A percentile compares a stretch with the other conserved stretches of the same genome.
Evolutionary conservation across 176 grass and related monocot species (phyloP).

Genomic region (Alloteropsis semialata): DNA sequence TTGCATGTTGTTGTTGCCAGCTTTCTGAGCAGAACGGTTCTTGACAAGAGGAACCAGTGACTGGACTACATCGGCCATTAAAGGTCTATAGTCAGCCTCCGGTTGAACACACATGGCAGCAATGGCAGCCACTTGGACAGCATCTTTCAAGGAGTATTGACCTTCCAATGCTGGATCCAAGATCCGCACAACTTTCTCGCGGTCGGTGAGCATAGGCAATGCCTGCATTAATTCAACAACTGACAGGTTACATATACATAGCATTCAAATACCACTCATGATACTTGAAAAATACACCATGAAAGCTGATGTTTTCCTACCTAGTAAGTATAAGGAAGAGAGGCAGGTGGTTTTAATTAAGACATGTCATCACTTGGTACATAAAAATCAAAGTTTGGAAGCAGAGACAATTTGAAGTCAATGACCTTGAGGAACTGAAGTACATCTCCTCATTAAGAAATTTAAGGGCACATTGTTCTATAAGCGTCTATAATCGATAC

Average conservation of each 20-base stretch:
- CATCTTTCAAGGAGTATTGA: slow-evolving; percentile 98
- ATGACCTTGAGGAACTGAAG: background rate
- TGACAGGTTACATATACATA: slow-evolving; percentile 20
- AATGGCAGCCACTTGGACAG: slow-evolving; percentile 95
- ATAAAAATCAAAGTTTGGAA: slow-evolving; percentile 10
- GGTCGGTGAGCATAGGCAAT: slow-evolving; percentile 79
- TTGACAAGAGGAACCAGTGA: slow-evolving; percentile 91
- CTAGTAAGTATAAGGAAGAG: slow-evolving; percentile 21
- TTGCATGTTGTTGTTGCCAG: slow-evolving; percentile 43
- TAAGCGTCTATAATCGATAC: background rate
- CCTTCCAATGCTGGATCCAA: slow-evolving; percentile 94
- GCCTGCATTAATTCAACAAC: slow-evolving; percentile 52
- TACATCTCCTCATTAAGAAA: no score
- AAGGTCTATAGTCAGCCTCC: slow-evolving; percentile 94
- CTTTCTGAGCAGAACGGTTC: slow-evolving; percentile 47
- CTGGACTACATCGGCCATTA: slow-evolving; percentile 98
- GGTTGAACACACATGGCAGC: slow-evolving; percentile 98
- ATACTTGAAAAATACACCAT: slow-evolving; percentile 5
- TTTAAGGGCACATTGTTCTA: background rate
- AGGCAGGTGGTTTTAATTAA: slow-evolving; percentile 27
- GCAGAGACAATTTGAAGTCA: background rate
- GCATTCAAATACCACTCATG: background rate
- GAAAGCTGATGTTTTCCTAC: background rate
- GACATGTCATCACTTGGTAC: background rate
- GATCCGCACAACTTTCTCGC: slow-evolving; percentile 85